Evolutionary conservation across 306 rosid genomes (phyloP).

Genomic region (Arachis stenosperma): DNA sequence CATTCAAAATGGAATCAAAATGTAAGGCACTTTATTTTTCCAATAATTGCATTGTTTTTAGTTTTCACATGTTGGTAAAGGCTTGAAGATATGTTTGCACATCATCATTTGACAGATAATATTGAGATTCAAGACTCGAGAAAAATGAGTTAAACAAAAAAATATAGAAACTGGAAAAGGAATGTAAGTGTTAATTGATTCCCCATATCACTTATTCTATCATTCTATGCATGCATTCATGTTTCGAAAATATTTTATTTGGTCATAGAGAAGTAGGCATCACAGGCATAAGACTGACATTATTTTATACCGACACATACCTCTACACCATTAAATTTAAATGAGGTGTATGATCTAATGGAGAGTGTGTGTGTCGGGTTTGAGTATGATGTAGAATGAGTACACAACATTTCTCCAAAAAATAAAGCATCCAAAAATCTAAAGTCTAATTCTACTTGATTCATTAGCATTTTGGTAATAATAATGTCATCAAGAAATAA

Average conservation of each 20-base stretch:
- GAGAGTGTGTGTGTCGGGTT: no score
- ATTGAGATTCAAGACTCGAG: constrained; percentile 71
- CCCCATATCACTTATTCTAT: neutral
- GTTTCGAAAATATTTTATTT: neutral
- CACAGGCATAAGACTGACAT: no score
- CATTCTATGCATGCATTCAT: neutral
- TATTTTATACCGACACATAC: no score
- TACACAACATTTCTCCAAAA: neutral
- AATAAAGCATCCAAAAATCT: neutral
- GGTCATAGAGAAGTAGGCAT: no score
- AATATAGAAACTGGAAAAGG: constrained; percentile 64
- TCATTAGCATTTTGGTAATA: constrained; percentile 21
- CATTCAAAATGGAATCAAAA: constrained; percentile 60
- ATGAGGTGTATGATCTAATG: no score
- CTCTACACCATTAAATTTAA: no score
- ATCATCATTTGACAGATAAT: constrained; percentile 48
- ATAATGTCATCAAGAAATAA: constrained; percentile 14
- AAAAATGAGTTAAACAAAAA: constrained; percentile 56
- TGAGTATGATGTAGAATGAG: no score
- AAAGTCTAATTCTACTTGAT: neutral
- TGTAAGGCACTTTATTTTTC: constrained; percentile 51
- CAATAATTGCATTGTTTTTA: neutral
- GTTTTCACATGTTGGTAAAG: constrained; percentile 8
- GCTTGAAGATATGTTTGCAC: constrained; percentile 13
- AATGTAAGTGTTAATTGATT: constrained; percentile 55